Base-by-base conservation (phyloP, 1,139 yeast species). In the Debaryomyces subglobosus region DNA sequence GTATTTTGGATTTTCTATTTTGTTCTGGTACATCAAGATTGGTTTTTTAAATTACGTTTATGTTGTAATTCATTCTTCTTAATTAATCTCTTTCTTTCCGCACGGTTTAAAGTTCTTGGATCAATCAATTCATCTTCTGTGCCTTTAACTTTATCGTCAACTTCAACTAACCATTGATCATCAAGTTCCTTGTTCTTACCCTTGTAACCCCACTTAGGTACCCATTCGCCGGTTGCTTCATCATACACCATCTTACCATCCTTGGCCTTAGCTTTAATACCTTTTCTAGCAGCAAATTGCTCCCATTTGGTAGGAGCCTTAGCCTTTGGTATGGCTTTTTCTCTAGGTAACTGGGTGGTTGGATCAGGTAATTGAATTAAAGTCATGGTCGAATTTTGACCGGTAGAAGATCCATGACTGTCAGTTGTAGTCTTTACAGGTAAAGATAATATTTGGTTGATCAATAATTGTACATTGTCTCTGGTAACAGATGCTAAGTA, bases 221-320 rank as follows among this genome's bases (percentile, higher is more conserved):
- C 97, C 99, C 99, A 95, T 69, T 91, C 92, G 45, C 94, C 94
- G 25, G 81, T 72, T 41, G 81, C 95, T 69, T 95, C 98, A 67
- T 94, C 97, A 61, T 74, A 95, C 1, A 89, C 92, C 82, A 86
- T 77, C 73, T 90, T 94, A 45, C 97, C 97, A 34, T 89, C 87
- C 69, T 86, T 91, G 56, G 89, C 89, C 77, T 89, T 91, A 69
- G 96, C 81, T 71, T 87, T 79, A 66, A 95, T 95, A 59, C 98
- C 98, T 76, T 95, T 95, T 78, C 84, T 88, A 50, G 88, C 87
- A 53, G 99, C 99, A 75, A 95, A 95, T 65, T 81, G 81, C 73
- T 95, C 97, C 99, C 99, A 95, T 72, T 86, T 91, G 58, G 99
- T 92, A 56, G 85, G 87, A 46, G 95, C 86, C 74, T 89, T 94